Evolutionary conservation across 768 basidiomycete genomes (phyloP).

Genomic region (Naematelia encephala): DNA sequence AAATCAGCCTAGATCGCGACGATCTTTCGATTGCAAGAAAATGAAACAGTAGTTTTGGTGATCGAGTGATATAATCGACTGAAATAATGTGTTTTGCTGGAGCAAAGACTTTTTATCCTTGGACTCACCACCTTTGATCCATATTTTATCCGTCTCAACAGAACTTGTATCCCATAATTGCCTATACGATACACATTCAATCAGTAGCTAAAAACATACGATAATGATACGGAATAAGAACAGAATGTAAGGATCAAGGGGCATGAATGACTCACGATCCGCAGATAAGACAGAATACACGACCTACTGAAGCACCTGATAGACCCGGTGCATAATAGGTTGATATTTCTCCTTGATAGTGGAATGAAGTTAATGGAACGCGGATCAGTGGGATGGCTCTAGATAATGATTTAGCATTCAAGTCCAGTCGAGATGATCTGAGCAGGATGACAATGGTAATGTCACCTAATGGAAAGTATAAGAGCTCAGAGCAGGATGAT

Average conservation of each 20-base stretch:
- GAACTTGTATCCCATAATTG: background rate
- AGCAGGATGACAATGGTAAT: too few species aligned
- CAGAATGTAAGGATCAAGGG: too few species aligned
- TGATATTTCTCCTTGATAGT: background rate
- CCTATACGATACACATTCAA: background rate
- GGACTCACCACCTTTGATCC: background rate
- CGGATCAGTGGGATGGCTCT: background rate
- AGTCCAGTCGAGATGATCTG: too few species aligned
- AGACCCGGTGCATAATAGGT: background rate
- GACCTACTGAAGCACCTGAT: background rate
- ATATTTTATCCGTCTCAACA: background rate
- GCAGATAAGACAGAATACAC: background rate
- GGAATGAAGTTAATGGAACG: background rate
- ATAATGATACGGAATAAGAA: background rate
- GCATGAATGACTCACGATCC: background rate
- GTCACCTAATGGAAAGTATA: too few species aligned
- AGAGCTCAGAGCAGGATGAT: too few species aligned
- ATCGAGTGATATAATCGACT: background rate
- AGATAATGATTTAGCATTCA: too few species aligned
- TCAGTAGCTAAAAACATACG: background rate
- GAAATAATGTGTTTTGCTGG: background rate
- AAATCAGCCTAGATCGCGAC: too few species aligned
- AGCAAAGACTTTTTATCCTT: background rate
- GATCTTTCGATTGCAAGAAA: too few species aligned
- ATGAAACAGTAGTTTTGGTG: too few species aligned